Conservation (phyloP, 2,329 filamentous ascomycete genomes). For the Pezicula rhizophila region DNA sequence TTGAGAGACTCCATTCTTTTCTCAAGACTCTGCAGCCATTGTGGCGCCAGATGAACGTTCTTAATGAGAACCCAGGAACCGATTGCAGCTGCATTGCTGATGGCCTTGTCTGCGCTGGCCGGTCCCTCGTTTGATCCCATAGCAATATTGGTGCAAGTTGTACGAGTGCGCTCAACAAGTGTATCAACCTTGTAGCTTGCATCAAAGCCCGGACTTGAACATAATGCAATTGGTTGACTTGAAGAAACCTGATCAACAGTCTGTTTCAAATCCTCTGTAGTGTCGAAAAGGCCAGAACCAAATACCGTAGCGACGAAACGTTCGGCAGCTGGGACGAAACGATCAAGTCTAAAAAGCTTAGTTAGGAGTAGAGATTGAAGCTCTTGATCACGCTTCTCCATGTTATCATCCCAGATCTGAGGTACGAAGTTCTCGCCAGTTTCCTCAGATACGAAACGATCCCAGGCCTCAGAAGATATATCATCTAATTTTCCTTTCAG, state of each 20-base stretch:
- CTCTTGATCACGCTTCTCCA: constrained; percentile 64
- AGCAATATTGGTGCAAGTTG: constrained; percentile 90
- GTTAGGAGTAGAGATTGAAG: constrained; percentile 81
- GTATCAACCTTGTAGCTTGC: constrained; percentile 98
- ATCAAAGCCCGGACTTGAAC: constrained; percentile 94
- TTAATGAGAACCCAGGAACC: constrained; percentile 97
- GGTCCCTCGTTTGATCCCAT: constrained; percentile 98
- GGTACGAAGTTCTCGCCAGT: constrained; percentile 81
- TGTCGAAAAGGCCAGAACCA: constrained; percentile 74
- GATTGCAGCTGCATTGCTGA: constrained; percentile 82
- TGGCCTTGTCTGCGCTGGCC: constrained; percentile 89
- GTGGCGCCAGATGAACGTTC: constrained; percentile 94
- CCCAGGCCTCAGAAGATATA: constrained; percentile 62
- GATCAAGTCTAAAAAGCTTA: constrained; percentile 91
- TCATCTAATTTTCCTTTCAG: constrained; percentile 68
- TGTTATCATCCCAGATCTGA: constrained; percentile 61
- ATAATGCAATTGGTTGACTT: constrained; percentile 80
- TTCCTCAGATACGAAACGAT: constrained; percentile 78
- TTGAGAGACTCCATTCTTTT: constrained; percentile 95
- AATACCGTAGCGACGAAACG: constrained; percentile 86
- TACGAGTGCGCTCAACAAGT: constrained; percentile 76
- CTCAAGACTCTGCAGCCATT: constrained; percentile 94
- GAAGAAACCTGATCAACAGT: constrained; percentile 81
- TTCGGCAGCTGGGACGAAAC: constrained; percentile 89
- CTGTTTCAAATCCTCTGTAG: constrained; percentile 76